Base-by-base conservation (phyloP, 73 alveolate species). In the Paramecium primaurelia region DNA sequence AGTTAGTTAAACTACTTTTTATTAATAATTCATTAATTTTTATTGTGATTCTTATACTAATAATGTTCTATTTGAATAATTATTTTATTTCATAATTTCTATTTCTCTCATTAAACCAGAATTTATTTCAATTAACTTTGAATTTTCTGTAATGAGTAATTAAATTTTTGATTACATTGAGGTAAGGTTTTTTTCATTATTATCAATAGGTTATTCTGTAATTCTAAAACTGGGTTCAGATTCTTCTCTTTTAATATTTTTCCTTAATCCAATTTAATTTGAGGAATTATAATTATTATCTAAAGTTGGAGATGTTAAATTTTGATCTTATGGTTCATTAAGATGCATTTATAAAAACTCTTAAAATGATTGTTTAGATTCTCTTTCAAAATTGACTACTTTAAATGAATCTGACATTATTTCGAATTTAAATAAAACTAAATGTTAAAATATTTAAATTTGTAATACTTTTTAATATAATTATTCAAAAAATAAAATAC, bases 91-190 rank as follows among this genome's bases (percentile, higher is more conserved):
- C 91, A 80, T 80, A 32, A 80, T 47, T 7, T 80, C 91, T 26
- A 80, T 45, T 36, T 80, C 91, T 49, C 91, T 80, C 91, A 80
- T 80, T 36, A 80, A 80, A 6, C 73, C 91, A 8, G 91, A 45
- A 32, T 80, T 80, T 10, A 80, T 80, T 49, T 80, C 77, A 80
- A 80, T 80, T 26, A 80, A 26, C 58, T 80, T 80, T 80, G 47
- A 47, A 49, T 80, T 80, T 80, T 80, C 91, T 6, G 47, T 80
- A 40, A 80, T 80, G 6, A 80, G 58, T 80, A 80, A 47, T 25
- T 47, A 40, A 2, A 80, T 47, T 42, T 80, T 80, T 26, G 47
- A 25, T 80, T 40, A 30, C 91, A 80, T 80, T 6, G 91, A 40
- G 7, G 49, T 25, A 1, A 44, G 26, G 16, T 36, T 80, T 47